Evolutionary conservation across 2,329 filamentous ascomycete species (phyloP), one percentile per base, ranked within the genome.

Genomic region (Arthrobotrys sinensis): DNA sequence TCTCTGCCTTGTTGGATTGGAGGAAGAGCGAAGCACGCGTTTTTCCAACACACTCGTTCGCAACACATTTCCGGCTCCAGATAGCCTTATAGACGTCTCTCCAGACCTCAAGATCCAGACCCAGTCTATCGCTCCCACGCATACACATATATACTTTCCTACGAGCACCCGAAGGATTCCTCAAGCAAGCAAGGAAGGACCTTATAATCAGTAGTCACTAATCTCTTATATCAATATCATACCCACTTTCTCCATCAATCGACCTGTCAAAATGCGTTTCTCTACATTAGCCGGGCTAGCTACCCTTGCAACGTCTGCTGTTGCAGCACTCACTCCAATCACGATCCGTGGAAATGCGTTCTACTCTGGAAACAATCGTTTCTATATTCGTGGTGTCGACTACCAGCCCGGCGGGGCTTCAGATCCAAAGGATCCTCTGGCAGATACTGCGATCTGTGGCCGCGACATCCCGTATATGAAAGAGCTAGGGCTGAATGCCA

Each of bases 401-500:
- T 91, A 91, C 84, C 90, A 91, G 83, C 89, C 89, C 62, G 88
- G 87, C 82, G 90, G 90, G 79, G 88, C 89, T 11, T 90, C 89
- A 65, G 84, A 90, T 48, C 85, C 89, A 62, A 85, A 86, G 68
- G 94, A 97, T 83, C 93, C 94, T 78, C 91, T 97, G 66, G 90
- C 92, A 79, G 91, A 96, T 82, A 83, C 86, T 24, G 85, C 85
- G 2, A 85, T 88, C 82, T 97, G 94, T 89, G 88, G 89, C 84
- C 91, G 94, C 80, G 93, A 97, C 83, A 91, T 97, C 81, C 85
- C 86, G 64, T 87, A 93, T 84, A 97, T 97, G 90, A 89, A 93
- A 87, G 89, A 93, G 81, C 88, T 97, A 63, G 93, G 94, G 60
- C 87, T 97, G 86, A 97, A 97, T 88, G 94, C 93, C 28, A 88